Base-by-base conservation (phyloP, 2,329 filamentous ascomycete species). In the Epichloe glyceriae region DNA sequence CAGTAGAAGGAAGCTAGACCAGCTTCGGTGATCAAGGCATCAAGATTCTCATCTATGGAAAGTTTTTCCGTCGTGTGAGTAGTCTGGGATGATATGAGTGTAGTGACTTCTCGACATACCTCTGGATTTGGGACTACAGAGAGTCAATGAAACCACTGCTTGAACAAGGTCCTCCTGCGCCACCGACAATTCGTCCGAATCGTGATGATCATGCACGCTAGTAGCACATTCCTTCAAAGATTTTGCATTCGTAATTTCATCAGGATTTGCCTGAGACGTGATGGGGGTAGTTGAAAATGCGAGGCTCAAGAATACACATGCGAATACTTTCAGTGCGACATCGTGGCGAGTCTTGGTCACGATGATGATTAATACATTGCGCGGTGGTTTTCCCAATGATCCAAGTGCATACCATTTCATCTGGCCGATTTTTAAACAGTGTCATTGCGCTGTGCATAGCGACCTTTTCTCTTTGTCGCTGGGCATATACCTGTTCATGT, bases 1-100 rank as follows among this genome's bases (percentile, higher is more conserved):
- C 3, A 61, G 33, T 2, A 52, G 38, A 3, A 72, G 52, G 58
- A 61, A 3, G 61, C 62, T 10, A 67, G 53, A 2, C 53, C 57
- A 17, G 56, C 55, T 53, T 67, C 65, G 5, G 54, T 50, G 1
- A 53, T 47, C 14, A 59, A 49, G 7, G 52, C 49, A 6, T 50
- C 46, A n/a, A 33, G 26, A 22, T 17, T 33, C 6, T 38, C 11
- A 15, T 44, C 51, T 52, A 12, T 5, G 10, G 4, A 26, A 14
- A 22, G 20, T 19, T 41, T 41, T 12, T 15, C 22, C 5, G 14
- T 17, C 17, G 15, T 15, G 12, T 46, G 17, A 46, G 33, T 34
- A 35, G 17, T 14, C 15, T 35, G 19, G 33, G 15, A 15, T 10
- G 30, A 30, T 11, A 30, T 35, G 17, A 46, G 33, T 11, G 17